These are phyloP conservation scores for Penicillium bialowiezense DNA, from an alignment of 495 filamentous ascomycete genomes.

Conservation along the genomic window DNA sequence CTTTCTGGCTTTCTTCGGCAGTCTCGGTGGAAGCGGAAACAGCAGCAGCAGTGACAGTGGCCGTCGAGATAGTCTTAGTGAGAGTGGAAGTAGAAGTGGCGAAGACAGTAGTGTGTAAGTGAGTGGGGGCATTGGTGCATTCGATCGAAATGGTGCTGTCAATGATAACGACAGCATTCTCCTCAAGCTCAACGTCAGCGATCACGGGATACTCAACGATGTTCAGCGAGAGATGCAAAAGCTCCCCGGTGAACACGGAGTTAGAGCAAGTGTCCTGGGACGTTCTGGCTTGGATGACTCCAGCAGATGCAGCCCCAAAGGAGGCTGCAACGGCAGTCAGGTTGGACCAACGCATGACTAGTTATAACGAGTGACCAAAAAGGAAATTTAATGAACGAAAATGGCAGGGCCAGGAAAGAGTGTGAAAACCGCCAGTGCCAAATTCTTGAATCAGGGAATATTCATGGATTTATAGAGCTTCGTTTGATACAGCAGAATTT, in stretches of 20 bases:
- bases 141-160: conserved; percentile 18
- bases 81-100: conserved; percentile 12
- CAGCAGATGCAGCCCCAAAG: conserved; percentile 9
- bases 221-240: conserved; percentile 16
- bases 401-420: not conserved
- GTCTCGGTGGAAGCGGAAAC: not conserved
- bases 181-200: conserved; percentile 13
- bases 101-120: conserved; percentile 15
- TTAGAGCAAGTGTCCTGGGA: conserved; percentile 12
- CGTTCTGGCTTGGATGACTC: conserved; percentile 5
- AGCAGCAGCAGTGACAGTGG: conserved; percentile 9
- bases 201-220: conserved; percentile 17
- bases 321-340: conserved; percentile 10
- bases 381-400: not conserved
- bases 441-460: not conserved
- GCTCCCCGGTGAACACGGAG: conserved; percentile 12
- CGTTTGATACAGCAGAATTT: no score
- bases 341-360: conserved; percentile 6
- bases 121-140: conserved; percentile 15
- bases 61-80: conserved; percentile 17
- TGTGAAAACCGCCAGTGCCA: not conserved
- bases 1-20: not conserved
- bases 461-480: not conserved
- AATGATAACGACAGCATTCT: conserved; percentile 14
- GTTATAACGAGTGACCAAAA: conserved; percentile 3